phyloP scores from a whole-genome alignment of 768 basidiomycete species.

The Favolaschia claudopus region DNA sequence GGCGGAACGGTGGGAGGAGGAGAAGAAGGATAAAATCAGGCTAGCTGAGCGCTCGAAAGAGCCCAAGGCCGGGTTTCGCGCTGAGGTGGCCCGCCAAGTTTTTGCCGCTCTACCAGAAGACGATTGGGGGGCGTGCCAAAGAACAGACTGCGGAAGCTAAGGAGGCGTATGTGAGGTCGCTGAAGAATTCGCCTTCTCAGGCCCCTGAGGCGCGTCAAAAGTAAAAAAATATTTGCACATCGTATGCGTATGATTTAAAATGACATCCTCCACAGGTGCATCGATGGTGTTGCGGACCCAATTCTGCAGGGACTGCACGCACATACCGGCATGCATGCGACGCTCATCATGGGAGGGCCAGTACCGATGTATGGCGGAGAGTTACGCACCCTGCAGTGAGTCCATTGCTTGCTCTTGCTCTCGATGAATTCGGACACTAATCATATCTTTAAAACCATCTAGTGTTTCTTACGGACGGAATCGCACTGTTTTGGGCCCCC shows the following conservation, averaged over 20 bases:
- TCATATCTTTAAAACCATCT: background rate
- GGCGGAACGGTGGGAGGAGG: background rate
- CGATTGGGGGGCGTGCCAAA: background rate
- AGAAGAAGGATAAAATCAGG: background rate
- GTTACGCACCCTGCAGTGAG: constrained; percentile 4
- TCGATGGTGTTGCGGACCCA: background rate
- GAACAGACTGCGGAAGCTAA: background rate
- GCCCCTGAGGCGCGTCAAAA: background rate
- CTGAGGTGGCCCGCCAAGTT: background rate
- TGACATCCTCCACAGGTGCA: background rate
- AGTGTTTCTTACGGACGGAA: constrained; percentile 5
- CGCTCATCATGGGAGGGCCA: constrained; percentile 2
- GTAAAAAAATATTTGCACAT: background rate
- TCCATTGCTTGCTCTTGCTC: too few species aligned
- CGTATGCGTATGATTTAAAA: background rate
- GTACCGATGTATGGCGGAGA: constrained; percentile 6
- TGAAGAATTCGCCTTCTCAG: background rate
- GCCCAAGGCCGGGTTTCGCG: background rate
- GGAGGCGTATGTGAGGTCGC: background rate
- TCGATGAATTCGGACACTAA: background rate
- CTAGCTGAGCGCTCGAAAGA: background rate
- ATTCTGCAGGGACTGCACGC: constrained; percentile 7
- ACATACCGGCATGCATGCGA: constrained; percentile 1
- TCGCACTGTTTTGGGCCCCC: background rate
- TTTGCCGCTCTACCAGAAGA: background rate